Conservation (phyloP, 257 asterid species). For the Mitragyna speciosa region DNA sequence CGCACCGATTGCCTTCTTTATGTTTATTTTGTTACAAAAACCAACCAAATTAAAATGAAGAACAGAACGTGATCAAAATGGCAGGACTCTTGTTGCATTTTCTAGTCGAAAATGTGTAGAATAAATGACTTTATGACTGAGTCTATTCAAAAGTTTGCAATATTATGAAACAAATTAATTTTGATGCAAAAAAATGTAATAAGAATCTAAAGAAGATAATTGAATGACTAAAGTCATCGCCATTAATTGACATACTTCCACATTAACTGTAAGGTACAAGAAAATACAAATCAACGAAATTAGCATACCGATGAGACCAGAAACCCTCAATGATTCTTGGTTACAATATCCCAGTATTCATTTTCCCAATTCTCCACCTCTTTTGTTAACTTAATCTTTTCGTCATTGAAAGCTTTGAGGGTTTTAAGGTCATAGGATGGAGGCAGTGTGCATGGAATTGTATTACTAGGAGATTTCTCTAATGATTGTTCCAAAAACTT, state of each 20-base stretch:
- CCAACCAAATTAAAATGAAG: no score
- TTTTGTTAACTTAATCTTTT: constrained; percentile 35
- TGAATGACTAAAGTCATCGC: background rate
- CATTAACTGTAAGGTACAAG: background rate
- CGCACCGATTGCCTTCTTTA: no score
- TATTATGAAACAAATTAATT: no score
- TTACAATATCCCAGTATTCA: constrained; percentile 51
- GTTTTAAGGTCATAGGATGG: constrained; percentile 57
- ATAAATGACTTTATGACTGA: no score
- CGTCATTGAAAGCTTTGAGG: constrained; percentile 43
- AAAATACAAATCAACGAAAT: background rate
- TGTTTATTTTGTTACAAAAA: no score
- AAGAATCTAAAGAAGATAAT: background rate
- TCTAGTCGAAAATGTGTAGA: no score
- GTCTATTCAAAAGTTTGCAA: no score
- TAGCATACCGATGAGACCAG: background rate
- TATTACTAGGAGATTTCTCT: constrained; percentile 57
- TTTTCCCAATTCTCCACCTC: constrained; percentile 78
- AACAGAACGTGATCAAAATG: no score
- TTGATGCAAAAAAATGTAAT: no score
- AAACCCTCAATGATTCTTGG: constrained; percentile 24
- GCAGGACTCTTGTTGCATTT: no score
- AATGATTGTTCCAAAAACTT: constrained; percentile 72
- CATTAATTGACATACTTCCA: background rate
- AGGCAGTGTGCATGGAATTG: constrained; percentile 67